Conservation (phyloP, 1,139 yeast genomes). For the Scheffersomyces quercinus region DNA sequence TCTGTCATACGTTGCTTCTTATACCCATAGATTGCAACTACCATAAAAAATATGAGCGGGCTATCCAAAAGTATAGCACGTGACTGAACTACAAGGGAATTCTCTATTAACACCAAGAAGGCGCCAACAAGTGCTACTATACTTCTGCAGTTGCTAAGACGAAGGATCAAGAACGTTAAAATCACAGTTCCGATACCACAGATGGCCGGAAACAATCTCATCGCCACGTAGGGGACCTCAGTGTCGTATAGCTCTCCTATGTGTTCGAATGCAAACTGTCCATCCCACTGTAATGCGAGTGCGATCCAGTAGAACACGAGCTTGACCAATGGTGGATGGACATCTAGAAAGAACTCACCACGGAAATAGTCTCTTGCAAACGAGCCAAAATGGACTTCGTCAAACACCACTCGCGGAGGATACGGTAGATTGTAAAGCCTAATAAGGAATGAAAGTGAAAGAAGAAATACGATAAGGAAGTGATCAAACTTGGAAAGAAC, state of each 20-base stretch:
- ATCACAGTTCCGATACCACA: constrained; percentile 49
- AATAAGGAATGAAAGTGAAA: constrained; percentile 11
- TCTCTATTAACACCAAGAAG: constrained; percentile 50
- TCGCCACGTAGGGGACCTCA: constrained; percentile 33
- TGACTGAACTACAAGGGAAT: constrained; percentile 52
- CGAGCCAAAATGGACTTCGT: constrained; percentile 36
- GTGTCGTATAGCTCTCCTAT: constrained; percentile 36
- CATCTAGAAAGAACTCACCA: constrained; percentile 62
- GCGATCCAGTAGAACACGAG: constrained; percentile 49
- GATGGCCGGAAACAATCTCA: constrained; percentile 34
- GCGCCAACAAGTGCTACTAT: constrained; percentile 47
- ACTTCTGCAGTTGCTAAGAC: constrained; percentile 46
- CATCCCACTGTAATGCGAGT: constrained; percentile 44
- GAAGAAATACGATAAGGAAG: constrained; percentile 11
- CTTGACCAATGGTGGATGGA: constrained; percentile 63
- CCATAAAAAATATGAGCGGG: constrained; percentile 47
- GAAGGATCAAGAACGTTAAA: constrained; percentile 49
- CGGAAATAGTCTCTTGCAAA: constrained; percentile 48
- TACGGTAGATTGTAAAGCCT: constrained; percentile 26
- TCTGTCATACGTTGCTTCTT: constrained; percentile 36
- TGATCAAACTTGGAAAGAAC: constrained; percentile 10
- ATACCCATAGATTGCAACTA: constrained; percentile 45
- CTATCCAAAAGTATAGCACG: constrained; percentile 53
- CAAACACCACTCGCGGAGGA: constrained; percentile 39
- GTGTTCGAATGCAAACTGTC: constrained; percentile 32